A percentile compares a stretch with the other conserved stretches of the same genome.
Conservation (phyloP, 257 asterid species). For the Solanum sejunctum region DNA sequence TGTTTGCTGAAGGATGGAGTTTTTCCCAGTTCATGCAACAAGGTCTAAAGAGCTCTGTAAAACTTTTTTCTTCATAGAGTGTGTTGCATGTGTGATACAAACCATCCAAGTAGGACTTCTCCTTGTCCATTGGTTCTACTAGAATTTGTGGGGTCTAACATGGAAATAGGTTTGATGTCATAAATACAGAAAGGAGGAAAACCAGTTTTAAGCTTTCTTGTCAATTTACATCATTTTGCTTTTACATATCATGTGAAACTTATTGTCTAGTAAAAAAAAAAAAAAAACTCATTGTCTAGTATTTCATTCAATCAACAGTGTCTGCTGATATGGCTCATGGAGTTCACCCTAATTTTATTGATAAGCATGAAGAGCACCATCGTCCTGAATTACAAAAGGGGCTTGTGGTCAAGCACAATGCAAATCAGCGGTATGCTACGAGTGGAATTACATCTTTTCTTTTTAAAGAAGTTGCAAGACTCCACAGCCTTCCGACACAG, state of each 20-base stretch:
- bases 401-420: slow-evolving; percentile 93
- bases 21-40: neutral
- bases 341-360: slow-evolving; percentile 83
- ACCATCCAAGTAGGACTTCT: neutral
- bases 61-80: neutral
- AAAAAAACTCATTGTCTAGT: neutral
- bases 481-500: slow-evolving; percentile 83
- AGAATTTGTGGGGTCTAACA: neutral
- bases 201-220: neutral
- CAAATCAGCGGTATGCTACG: slow-evolving; percentile 96
- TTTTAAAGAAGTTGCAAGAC: slow-evolving; percentile 83
- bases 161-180: neutral
- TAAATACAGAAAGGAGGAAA: neutral
- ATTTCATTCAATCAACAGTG: slow-evolving; percentile 33
- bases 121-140: neutral
- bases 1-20: neutral
- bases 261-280: neutral
- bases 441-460: slow-evolving; percentile 95
- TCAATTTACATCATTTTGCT: neutral
- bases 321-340: slow-evolving; percentile 99
- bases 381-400: slow-evolving; percentile 91
- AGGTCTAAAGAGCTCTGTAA: neutral
- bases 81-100: neutral
- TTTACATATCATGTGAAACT: neutral
- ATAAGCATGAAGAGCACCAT: slow-evolving; percentile 91